Conservation (phyloP, 306 rosid species). For the Arachis stenosperma region DNA sequence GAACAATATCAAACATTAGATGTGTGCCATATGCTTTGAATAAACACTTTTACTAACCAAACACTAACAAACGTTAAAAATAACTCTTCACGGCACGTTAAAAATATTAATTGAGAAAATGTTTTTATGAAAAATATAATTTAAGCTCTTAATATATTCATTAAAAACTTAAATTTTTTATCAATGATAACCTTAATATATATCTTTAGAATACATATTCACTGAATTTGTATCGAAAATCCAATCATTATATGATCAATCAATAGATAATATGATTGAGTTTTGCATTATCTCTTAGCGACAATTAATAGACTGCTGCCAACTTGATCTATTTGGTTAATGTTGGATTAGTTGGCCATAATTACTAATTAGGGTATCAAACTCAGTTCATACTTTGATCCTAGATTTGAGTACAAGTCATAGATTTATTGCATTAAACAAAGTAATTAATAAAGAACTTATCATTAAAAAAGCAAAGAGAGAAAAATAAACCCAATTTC, state of each 20-base stretch:
- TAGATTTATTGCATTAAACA: neutral
- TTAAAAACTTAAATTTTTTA: no score
- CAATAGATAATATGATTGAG: neutral
- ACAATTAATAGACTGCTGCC: neutral
- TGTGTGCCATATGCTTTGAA: no score
- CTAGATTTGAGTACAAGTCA: neutral
- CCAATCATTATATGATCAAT: neutral
- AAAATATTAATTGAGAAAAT: no score
- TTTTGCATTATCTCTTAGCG: conserved; percentile 3
- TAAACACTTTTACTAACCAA: no score
- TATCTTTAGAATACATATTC: no score
- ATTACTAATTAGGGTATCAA: neutral
- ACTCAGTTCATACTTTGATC: neutral
- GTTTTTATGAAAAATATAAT: no score
- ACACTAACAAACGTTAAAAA: no score
- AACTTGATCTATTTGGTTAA: conserved; percentile 13
- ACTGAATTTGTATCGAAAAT: neutral
- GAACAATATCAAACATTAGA: no score
- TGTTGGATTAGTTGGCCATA: neutral
- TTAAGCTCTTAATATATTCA: no score
- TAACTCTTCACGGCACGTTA: no score
- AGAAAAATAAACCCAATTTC: neutral
- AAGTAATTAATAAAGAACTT: neutral
- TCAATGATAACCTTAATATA: no score
- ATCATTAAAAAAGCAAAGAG: neutral